Conservation (phyloP, 2,329 filamentous ascomycete genomes). For the Aschersonia sp. region DNA sequence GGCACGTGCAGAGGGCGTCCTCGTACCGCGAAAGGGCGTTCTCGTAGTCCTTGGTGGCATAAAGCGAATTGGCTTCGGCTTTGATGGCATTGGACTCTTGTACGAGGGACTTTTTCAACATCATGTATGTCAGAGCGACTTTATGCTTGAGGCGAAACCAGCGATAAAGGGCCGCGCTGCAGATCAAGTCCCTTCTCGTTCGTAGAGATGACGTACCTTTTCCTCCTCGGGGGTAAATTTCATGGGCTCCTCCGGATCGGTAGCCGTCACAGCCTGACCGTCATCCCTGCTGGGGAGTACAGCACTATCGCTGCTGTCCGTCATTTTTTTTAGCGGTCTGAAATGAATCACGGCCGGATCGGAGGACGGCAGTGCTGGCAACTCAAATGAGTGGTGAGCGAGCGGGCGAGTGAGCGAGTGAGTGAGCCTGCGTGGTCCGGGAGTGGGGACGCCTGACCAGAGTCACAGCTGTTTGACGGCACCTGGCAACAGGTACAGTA, state of each 20-base stretch:
- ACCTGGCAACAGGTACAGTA: too few species aligned
- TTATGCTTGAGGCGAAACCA: too few species aligned
- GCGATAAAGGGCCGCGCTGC: too few species aligned
- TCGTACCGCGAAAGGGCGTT: slow-evolving; percentile 74
- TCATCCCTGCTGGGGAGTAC: too few species aligned
- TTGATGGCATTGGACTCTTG: slow-evolving; percentile 61
- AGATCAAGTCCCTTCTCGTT: too few species aligned
- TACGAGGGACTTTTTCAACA: slow-evolving; percentile 41
- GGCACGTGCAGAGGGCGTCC: slow-evolving; percentile 62
- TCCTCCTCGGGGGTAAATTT: slow-evolving; percentile 42
- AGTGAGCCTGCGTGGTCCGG: background rate
- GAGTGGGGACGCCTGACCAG: background rate
- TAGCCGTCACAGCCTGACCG: too few species aligned
- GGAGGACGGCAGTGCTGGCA: background rate
- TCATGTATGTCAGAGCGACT: too few species aligned
- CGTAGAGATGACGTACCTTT: slow-evolving; percentile 21
- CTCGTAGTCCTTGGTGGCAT: slow-evolving; percentile 54
- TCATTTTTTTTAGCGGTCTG: too few species aligned
- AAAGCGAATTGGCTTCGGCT: slow-evolving; percentile 64
- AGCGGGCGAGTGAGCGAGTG: background rate
- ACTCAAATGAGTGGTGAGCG: background rate
- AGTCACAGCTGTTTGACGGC: too few species aligned
- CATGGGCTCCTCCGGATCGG: slow-evolving; percentile 10
- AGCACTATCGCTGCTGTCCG: too few species aligned
- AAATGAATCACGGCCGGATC: too few species aligned